Base-by-base conservation (phyloP, 106 monocot species). In the Phalaenopsis equestris region DNA sequence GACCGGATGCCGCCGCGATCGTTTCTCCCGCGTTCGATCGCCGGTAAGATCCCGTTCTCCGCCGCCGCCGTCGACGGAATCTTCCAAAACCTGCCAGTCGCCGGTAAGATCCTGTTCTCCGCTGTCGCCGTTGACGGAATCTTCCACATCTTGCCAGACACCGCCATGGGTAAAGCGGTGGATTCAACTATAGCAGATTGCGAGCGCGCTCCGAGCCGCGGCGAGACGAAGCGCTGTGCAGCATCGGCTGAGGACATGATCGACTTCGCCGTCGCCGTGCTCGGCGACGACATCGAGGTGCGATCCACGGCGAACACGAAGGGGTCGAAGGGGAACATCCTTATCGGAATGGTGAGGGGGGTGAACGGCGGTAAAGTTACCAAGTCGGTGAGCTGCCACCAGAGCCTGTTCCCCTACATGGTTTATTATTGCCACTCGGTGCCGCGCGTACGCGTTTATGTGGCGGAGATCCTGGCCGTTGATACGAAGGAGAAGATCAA, bases 341-440 rank as follows among this genome's bases (percentile, higher is more conserved):
- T 82, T 18, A 80, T 95, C 19, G 95, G 95, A 2, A 41, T 83
- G 4, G 89, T 93, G 11, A 79, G 19, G 17, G 90, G 92, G 6
- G 83, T 92, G 49, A 87, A 92, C 61, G 95, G 89, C 17, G 95
- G 95, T 14, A 83, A 81, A 70, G 89, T 89, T 10, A 95, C 92
- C 41, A 37, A 65, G 38, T 86, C 95, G 10, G 95, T 92, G 78
- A 92, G 92, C 6, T 95, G 95, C 78, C 95, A 95, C 84, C 95
- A 95, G 90, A 92, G 92, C 76, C 58, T 95, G 56, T 92, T 92
- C 80, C 95, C 95, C 4, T 95, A 87, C 81, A 76, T 92, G 83
- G 87, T 89, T 15, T 92, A 95, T 81, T 95, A 95, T 83, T 95
- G 95, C 84, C 95, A 95, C 82, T 87, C 89, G n/a, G 95, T 95